These are phyloP conservation scores for Cladosporium sp. DNA, from an alignment of 2,329 filamentous ascomycete species.

Conservation along the genomic window DNA sequence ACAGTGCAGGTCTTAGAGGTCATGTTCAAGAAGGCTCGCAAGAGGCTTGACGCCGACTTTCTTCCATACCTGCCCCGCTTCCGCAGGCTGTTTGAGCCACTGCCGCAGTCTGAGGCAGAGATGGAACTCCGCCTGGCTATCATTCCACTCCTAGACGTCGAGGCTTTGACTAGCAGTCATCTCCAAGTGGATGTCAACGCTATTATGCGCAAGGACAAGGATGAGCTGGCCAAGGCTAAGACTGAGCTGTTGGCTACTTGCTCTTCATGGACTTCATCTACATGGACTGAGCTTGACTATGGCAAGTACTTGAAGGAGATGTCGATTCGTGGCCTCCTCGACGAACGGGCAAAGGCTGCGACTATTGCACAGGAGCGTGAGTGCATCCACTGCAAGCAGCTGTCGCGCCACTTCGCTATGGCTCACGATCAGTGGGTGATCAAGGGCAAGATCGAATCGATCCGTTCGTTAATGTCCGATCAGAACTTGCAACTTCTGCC, in stretches of 20 bases:
- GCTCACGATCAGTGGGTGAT: slow-evolving; percentile 96
- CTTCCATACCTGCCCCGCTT: slow-evolving; percentile 79
- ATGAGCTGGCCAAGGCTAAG: slow-evolving; percentile 62
- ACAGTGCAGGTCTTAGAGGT: slow-evolving; percentile 79
- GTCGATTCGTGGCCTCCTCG: slow-evolving; percentile 75
- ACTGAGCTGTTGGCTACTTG: slow-evolving; percentile 70
- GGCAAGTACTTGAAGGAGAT: slow-evolving; percentile 75
- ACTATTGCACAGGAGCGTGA: slow-evolving; percentile 64
- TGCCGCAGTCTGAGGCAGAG: slow-evolving; percentile 68
- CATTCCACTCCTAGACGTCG: slow-evolving; percentile 75
- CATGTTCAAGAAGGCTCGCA: slow-evolving; percentile 60
- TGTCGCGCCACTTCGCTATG: slow-evolving; percentile 93
- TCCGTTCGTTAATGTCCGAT: slow-evolving; percentile 88
- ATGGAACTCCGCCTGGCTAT: slow-evolving; percentile 69
- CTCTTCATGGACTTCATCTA: slow-evolving; percentile 69
- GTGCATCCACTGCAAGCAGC: slow-evolving; percentile 71
- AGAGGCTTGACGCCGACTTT: slow-evolving; percentile 78
- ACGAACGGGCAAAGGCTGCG: slow-evolving; percentile 67
- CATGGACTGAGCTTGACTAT: slow-evolving; percentile 86
- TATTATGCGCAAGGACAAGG: slow-evolving; percentile 45
- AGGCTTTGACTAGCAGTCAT: slow-evolving; percentile 75
- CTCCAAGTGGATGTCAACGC: slow-evolving; percentile 44
- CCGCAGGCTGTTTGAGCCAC: slow-evolving; percentile 64
- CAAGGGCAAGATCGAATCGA: slow-evolving; percentile 84
- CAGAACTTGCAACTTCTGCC: slow-evolving; percentile 94